Percentiles rank a stretch among this genome's conserved stretches.
phyloP scores from a whole-genome alignment of 768 basidiomycete species.

The Coprinopsis strossmayeri region DNA sequence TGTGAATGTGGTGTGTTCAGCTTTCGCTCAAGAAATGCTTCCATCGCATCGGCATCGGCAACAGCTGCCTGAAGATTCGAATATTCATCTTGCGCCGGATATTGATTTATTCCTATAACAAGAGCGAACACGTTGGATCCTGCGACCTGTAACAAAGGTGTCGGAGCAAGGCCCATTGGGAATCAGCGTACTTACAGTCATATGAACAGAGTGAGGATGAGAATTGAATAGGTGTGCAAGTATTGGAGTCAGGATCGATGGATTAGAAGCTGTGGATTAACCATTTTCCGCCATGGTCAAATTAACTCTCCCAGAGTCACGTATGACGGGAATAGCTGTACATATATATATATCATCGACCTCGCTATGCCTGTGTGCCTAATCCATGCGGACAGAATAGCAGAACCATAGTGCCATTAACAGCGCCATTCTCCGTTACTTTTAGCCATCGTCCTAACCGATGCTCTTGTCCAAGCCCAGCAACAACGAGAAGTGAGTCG shows the following conservation, averaged over 20 bases:
- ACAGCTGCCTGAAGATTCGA: slow-evolving; percentile 28
- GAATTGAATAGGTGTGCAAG: too few species aligned
- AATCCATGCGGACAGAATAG: slow-evolving; percentile 36
- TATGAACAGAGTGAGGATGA: too few species aligned
- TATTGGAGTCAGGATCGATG: too few species aligned
- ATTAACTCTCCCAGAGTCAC: too few species aligned
- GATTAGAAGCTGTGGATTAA: too few species aligned
- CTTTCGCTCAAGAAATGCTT: slow-evolving; percentile 21
- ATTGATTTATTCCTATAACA: slow-evolving; percentile 38
- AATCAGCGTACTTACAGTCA: too few species aligned
- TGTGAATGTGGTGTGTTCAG: slow-evolving; percentile 25
- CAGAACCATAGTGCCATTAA: slow-evolving; percentile 68
- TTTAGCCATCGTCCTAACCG: slow-evolving; percentile 85
- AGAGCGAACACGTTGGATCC: slow-evolving; percentile 27
- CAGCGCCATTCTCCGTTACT: slow-evolving; percentile 58
- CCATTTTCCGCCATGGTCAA: too few species aligned
- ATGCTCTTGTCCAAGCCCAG: slow-evolving; percentile 82
- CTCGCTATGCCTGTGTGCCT: too few species aligned
- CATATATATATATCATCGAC: background rate
- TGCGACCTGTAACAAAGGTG: background rate
- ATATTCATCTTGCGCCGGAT: slow-evolving; percentile 16
- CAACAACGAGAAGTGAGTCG: slow-evolving; percentile 55
- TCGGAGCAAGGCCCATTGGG: too few species aligned
- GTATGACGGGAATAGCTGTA: background rate
- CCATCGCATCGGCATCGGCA: slow-evolving; percentile 32